Evolutionary conservation across 2,329 filamentous ascomycete species (phyloP).

Genomic region (Aspergillus sp.): DNA sequence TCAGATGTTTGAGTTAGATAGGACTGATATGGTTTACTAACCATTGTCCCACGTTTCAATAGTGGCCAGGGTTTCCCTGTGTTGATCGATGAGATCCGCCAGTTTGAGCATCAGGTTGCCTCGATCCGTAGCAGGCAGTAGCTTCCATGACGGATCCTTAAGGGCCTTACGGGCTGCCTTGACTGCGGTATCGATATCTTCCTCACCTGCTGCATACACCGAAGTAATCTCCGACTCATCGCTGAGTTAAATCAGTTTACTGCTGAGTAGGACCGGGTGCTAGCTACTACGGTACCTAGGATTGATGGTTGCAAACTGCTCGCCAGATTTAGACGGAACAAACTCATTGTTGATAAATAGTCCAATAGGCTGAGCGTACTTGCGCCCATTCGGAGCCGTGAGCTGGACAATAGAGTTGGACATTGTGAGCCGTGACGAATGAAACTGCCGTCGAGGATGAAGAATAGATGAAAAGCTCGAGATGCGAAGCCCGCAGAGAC

Average conservation of each 20-base stretch:
- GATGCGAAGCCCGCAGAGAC: conserved; percentile 10
- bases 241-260: conserved; percentile 35
- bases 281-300: conserved; percentile 50
- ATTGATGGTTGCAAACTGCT: conserved; percentile 67
- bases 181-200: conserved; percentile 35
- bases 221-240: conserved; percentile 69
- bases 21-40: background rate
- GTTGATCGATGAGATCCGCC: conserved; percentile 65
- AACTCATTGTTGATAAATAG: conserved; percentile 84
- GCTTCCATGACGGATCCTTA: conserved; percentile 37
- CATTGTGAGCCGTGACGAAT: conserved; percentile 32
- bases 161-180: conserved; percentile 36
- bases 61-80: conserved; percentile 62
- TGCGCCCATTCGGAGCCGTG: conserved; percentile 72
- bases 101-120: conserved; percentile 68
- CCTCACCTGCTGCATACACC: conserved; percentile 59
- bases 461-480: conserved; percentile 9
- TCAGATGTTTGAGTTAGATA: conserved; percentile 7
- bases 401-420: conserved; percentile 53
- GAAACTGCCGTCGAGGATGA: conserved; percentile 20
- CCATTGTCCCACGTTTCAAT: conserved; percentile 81
- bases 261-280: background rate
- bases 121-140: conserved; percentile 55
- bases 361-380: conserved; percentile 71
- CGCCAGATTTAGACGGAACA: conserved; percentile 63